Evolutionary conservation across 2,329 filamentous ascomycete species (phyloP), one percentile per base, ranked within the genome.

Genomic region (Ophiostoma sp.): DNA sequence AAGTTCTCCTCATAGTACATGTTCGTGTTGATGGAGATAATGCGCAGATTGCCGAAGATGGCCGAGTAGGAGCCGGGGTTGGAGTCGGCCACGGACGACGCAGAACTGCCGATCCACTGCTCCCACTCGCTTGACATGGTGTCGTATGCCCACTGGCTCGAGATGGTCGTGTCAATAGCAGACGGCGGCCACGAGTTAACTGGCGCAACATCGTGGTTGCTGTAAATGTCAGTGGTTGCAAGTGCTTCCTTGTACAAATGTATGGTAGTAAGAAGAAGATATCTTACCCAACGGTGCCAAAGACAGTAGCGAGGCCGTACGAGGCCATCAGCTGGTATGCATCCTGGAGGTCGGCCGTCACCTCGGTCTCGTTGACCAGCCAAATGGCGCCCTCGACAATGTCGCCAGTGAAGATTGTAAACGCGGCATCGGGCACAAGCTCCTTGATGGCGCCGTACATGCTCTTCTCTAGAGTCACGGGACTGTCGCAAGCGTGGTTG

Each of bases 111-210:
- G 7, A 55, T 55, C 7, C 49, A 55, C 18, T 55, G 49, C 49
- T 55, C 49, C 49, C 18, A 49, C 47, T 49, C 47, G 47, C 47
- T 49, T 14, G 14, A n/a, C 47, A 49, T 49, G 47, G 47, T 49
- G 47, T 49, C 47, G 47, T 49, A 49, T 14, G 47, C 47, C 47
- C 47, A 55, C 49, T 55, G 49, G 49, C 49, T 55, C n/a, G 18
- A 55, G 49, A 55, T 55, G 49, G 49, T 55, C 3, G 49, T 55
- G 49, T 55, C 49, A 18, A 55, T 11, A 14, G 9, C 18, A 7
- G 49, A 55, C 49, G 49, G 49, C 49, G 49, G 49, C 49, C 49
- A 55, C 49, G 49, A 55, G 49, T 55, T 55, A 18, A 55, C 49
- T 4, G 18, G 49, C 11, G 49, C 16, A 4, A 55, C 47, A n/a